Evolutionary conservation across 140 eudicot genomes (phyloP).

Genomic region (Senecio squalidus): DNA sequence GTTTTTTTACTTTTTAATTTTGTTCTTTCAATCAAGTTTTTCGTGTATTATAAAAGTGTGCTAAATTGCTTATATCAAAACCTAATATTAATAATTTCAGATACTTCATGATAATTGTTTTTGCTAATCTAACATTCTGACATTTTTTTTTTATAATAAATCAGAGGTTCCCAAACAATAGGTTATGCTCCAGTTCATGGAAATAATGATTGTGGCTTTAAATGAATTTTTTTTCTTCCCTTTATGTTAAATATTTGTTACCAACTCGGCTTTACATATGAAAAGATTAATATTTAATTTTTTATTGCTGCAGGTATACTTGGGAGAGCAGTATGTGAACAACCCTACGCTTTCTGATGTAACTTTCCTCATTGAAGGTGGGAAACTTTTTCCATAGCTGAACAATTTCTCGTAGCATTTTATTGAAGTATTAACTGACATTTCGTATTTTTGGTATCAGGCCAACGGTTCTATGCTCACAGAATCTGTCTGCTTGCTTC

Average conservation of each 20-base stretch:
- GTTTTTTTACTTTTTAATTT: neutral
- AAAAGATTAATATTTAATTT: neutral
- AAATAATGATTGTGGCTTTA: too few relatives aligned
- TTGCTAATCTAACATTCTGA: too few relatives aligned
- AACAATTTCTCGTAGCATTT: neutral
- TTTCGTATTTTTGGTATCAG: conserved; percentile 29
- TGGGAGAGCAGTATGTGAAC: conserved; percentile 90
- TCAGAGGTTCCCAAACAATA: too few relatives aligned
- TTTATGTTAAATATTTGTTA: too few relatives aligned
- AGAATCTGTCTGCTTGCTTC: conserved; percentile 92
- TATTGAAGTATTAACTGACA: neutral
- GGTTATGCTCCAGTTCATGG: too few relatives aligned
- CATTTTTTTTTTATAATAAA: too few relatives aligned
- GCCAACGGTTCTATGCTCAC: conserved; percentile 85
- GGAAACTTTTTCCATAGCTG: neutral
- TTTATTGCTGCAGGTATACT: conserved; percentile 57
- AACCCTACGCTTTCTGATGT: conserved; percentile 75
- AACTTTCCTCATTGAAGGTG: conserved; percentile 83
- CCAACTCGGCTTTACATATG: too few relatives aligned
- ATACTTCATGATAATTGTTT: too few relatives aligned
- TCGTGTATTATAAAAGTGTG: too few relatives aligned
- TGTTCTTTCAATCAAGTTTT: neutral
- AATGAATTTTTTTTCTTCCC: too few relatives aligned
- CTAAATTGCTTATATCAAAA: too few relatives aligned
- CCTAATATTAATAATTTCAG: too few relatives aligned